Conservation (phyloP, 805 yeast genomes). For the Maudiozyma serrabonitensis region DNA sequence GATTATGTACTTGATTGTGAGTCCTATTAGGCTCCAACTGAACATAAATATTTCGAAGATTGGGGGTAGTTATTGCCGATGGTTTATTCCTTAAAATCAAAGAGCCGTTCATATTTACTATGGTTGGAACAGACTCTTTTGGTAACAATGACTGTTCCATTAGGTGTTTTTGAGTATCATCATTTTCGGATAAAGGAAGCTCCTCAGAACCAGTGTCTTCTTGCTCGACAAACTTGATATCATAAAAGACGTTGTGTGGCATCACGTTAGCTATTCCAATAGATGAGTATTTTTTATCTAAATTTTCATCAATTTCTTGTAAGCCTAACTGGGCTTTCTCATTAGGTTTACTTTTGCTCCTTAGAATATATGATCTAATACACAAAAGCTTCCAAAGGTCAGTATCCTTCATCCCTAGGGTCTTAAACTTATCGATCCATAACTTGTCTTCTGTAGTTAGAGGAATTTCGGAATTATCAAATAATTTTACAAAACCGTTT, state of each 20-base stretch:
- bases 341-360: constrained; percentile 39
- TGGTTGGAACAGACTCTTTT: background rate
- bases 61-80: constrained; percentile 32
- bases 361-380: constrained; percentile 56
- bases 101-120: constrained; percentile 25
- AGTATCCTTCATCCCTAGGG: constrained; percentile 61
- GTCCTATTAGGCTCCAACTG: constrained; percentile 31
- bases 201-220: background rate
- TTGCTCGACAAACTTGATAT: constrained; percentile 23
- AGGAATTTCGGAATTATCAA: constrained; percentile 38
- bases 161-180: background rate
- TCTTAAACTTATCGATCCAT: constrained; percentile 63
- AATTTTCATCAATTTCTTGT: constrained; percentile 14
- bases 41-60: constrained; percentile 36
- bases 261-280: constrained; percentile 21
- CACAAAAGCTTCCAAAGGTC: constrained; percentile 80
- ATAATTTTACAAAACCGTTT: constrained; percentile 24
- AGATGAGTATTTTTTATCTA: constrained; percentile 16
- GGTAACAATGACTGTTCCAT: background rate
- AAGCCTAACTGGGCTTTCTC: constrained; percentile 19
- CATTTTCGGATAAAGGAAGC: background rate
- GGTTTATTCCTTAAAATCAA: constrained; percentile 31
- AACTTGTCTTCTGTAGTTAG: constrained; percentile 56
- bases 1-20: constrained; percentile 1
- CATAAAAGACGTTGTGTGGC: constrained; percentile 47